A percentile compares a stretch with the other conserved stretches of the same genome.
Evolutionary conservation across 2,329 filamentous ascomycete genomes (phyloP).

Genomic region (Periconia sp.): DNA sequence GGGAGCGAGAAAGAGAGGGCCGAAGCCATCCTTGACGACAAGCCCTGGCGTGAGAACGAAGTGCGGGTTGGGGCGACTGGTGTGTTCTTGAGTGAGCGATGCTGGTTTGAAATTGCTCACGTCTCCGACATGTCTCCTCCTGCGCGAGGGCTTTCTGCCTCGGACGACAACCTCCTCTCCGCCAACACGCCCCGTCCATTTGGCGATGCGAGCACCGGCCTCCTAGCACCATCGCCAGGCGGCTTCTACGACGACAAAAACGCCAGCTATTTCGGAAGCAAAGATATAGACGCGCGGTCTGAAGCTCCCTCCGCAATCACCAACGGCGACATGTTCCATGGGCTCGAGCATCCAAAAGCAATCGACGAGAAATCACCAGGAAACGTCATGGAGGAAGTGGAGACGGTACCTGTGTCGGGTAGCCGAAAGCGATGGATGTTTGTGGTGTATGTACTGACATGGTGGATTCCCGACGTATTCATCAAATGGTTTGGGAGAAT

Average conservation of each 20-base stretch:
- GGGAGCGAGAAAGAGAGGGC: constrained; percentile 91
- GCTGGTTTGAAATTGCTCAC: constrained; percentile 88
- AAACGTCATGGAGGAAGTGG: constrained; percentile 85
- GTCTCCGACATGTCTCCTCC: constrained; percentile 60
- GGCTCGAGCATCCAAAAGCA: constrained; percentile 88
- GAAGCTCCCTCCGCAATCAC: constrained; percentile 94
- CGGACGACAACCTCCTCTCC: constrained; percentile 61
- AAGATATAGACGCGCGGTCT: constrained; percentile 81
- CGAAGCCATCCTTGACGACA: constrained; percentile 87
- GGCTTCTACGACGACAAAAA: constrained; percentile 75
- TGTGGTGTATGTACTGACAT: constrained; percentile 81
- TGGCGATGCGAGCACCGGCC: constrained; percentile 59
- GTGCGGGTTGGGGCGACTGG: constrained; percentile 88
- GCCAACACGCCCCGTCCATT: constrained; percentile 57
- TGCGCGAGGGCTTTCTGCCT: constrained; percentile 37
- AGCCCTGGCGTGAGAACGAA: constrained; percentile 90
- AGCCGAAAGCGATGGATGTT: constrained; percentile 91
- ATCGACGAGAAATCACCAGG: constrained; percentile 95
- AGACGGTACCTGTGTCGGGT: constrained; percentile 74
- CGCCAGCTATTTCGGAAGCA: constrained; percentile 77
- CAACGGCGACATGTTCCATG: constrained; percentile 93
- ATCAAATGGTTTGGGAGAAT: constrained; percentile 79
- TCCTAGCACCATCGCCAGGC: constrained; percentile 58
- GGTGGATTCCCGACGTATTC: constrained; percentile 80
- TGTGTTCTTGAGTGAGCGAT: constrained; percentile 91